Conservation (phyloP, 2,329 filamentous ascomycete genomes). For the Aspergillus alliaceus region DNA sequence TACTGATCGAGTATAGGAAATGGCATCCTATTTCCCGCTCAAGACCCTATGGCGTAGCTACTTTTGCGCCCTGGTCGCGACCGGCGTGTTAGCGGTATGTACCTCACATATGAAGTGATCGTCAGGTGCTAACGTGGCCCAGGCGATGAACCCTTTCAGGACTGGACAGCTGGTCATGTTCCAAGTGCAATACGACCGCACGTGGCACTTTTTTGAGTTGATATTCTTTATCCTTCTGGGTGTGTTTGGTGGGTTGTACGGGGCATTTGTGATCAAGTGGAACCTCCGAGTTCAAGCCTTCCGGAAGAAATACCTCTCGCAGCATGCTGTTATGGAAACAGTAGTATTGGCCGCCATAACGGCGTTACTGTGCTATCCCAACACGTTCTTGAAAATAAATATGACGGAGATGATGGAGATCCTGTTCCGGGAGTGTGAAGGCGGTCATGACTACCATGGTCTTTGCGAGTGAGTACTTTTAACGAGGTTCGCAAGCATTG, state of each 20-base stretch:
- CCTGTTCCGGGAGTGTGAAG: constrained; percentile 89
- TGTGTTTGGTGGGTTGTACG: constrained; percentile 90
- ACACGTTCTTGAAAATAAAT: constrained; percentile 91
- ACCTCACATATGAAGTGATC: not conserved
- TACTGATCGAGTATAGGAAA: constrained; percentile 59
- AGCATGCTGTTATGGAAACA: constrained; percentile 83
- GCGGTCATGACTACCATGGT: constrained; percentile 81
- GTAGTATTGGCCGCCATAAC: constrained; percentile 80
- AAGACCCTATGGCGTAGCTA: constrained; percentile 99
- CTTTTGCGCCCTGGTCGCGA: constrained; percentile 94
- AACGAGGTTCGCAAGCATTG: not conserved
- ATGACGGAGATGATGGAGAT: constrained; percentile 99
- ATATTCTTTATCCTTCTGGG: constrained; percentile 90
- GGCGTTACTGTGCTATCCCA: constrained; percentile 93
- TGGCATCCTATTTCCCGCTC: constrained; percentile 92
- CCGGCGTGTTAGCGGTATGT: constrained; percentile 75
- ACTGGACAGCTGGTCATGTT: constrained; percentile 99
- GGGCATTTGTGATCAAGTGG: constrained; percentile 97
- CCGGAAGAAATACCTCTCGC: constrained; percentile 83
- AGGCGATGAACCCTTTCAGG: constrained; percentile 94
- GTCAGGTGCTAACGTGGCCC: not conserved
- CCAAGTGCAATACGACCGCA: constrained; percentile 90
- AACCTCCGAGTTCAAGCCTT: constrained; percentile 89
- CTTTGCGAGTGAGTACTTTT: constrained; percentile 69
- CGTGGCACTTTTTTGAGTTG: constrained; percentile 97